A percentile compares a stretch with the other conserved stretches of the same genome.
Conservation (phyloP, 805 yeast species). For the Kazachstania bromeliacearum region DNA sequence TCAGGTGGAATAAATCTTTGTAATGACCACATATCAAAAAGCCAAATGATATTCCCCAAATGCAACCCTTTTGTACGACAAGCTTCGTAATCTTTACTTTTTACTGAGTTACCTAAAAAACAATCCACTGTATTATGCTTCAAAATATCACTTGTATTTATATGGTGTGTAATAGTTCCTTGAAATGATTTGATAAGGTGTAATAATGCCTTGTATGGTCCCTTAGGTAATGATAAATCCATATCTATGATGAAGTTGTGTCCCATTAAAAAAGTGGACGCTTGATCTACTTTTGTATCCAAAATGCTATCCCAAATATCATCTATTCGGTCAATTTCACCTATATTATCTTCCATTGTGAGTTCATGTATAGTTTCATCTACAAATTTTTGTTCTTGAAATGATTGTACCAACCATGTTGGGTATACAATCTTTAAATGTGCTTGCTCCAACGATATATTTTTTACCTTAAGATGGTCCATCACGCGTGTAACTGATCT, state of each 20-base stretch:
- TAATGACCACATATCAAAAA: slow-evolving; percentile 54
- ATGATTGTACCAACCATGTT: slow-evolving; percentile 69
- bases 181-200: slow-evolving; percentile 43
- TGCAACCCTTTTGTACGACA: slow-evolving; percentile 33
- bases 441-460: too few species aligned
- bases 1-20: slow-evolving; percentile 48
- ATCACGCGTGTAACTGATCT: slow-evolving; percentile 55
- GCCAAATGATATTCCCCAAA: slow-evolving; percentile 69
- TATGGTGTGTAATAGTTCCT: slow-evolving; percentile 35
- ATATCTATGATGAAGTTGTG: slow-evolving; percentile 42
- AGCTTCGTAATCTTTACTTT: slow-evolving; percentile 43
- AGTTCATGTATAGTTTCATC: slow-evolving; percentile 47
- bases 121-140: slow-evolving; percentile 30
- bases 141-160: slow-evolving; percentile 14
- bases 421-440: slow-evolving; percentile 54
- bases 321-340: slow-evolving; percentile 8
- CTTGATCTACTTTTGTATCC: slow-evolving; percentile 5
- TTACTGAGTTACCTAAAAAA: slow-evolving; percentile 55
- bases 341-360: slow-evolving; percentile 2
- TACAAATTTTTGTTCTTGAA: slow-evolving; percentile 41
- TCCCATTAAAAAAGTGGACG: slow-evolving; percentile 30
- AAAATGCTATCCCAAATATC: slow-evolving; percentile 9
- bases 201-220: slow-evolving; percentile 33
- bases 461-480: too few species aligned
- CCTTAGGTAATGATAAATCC: slow-evolving; percentile 47